Conservation (phyloP, 352 stramenopile species). For the Aphanomyces stellatus region DNA sequence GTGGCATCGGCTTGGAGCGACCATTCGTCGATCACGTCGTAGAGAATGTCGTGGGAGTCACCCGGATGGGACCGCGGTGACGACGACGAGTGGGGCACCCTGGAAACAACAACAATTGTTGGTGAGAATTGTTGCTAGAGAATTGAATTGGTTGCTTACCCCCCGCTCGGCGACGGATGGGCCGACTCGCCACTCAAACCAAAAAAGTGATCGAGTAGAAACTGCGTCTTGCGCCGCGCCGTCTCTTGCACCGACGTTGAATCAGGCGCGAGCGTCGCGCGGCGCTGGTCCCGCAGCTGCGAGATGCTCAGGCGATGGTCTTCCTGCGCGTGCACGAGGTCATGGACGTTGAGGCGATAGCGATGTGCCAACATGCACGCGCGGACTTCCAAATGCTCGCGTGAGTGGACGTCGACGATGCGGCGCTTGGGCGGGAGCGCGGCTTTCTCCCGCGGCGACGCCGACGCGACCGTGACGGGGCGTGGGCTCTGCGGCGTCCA, state of each 20-base stretch:
- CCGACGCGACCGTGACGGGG: background rate
- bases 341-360: slow-evolving; percentile 51
- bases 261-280: slow-evolving; percentile 28
- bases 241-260: slow-evolving; percentile 37
- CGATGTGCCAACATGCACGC: slow-evolving; percentile 57
- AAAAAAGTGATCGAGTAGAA: slow-evolving; percentile 67
- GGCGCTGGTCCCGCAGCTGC: slow-evolving; percentile 32
- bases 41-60: slow-evolving; percentile 36
- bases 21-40: slow-evolving; percentile 62
- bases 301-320: slow-evolving; percentile 32
- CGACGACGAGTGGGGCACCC: too few species aligned
- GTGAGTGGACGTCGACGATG: slow-evolving; percentile 24
- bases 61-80: slow-evolving; percentile 4
- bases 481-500: background rate
- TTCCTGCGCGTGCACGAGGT: slow-evolving; percentile 36
- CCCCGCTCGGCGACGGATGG: too few species aligned
- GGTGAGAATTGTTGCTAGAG: too few species aligned
- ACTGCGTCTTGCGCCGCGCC: slow-evolving; percentile 53
- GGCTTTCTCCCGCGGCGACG: background rate
- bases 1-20: slow-evolving; percentile 33
- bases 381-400: slow-evolving; percentile 61
- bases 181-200: slow-evolving; percentile 28
- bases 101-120: too few species aligned
- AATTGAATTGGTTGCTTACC: too few species aligned
- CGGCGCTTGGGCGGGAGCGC: slow-evolving; percentile 1